Conservation (phyloP, 352 stramenopile genomes). For the Phytophthora melonis region DNA sequence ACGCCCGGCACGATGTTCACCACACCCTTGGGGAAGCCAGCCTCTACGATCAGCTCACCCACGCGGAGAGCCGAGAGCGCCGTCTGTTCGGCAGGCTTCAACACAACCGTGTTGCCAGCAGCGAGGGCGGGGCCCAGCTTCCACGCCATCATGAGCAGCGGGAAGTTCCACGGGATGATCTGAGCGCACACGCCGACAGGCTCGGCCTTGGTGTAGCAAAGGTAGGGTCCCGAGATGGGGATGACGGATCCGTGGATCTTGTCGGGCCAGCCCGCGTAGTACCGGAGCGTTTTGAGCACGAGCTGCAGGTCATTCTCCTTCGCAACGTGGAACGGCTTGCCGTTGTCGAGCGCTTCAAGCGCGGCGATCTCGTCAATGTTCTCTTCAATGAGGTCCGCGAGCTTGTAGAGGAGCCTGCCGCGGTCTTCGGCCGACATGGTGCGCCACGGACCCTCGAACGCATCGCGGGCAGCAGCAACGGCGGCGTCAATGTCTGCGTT, state of each 20-base stretch:
- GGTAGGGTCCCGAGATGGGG: conserved; percentile 49
- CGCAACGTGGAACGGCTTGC: conserved; percentile 65
- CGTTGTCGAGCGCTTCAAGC: conserved; percentile 83
- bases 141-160: conserved; percentile 95
- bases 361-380: conserved; percentile 63
- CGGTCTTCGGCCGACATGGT: conserved; percentile 44
- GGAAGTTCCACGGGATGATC: conserved; percentile 98
- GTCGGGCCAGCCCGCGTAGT: conserved; percentile 92
- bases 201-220: conserved; percentile 71
- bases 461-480: conserved; percentile 63
- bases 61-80: conserved; percentile 65
- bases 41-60: conserved; percentile 30
- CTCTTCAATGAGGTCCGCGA: conserved; percentile 53
- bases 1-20: conserved; percentile 83
- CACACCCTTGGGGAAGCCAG: conserved; percentile 70
- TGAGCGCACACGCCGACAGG: conserved; percentile 92
- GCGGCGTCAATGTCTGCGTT: conserved; percentile 70
- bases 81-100: conserved; percentile 94
- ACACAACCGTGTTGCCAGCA: conserved; percentile 92
- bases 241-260: conserved; percentile 81
- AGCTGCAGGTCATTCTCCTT: conserved; percentile 82
- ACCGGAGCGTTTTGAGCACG: conserved; percentile 88
- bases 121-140: conserved; percentile 93
- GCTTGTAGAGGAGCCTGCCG: conserved; percentile 45
- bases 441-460: conserved; percentile 72